Percentiles rank a stretch among this genome's conserved stretches.
Conservation (phyloP, 768 basidiomycete genomes). For the Boletus reticuloceps region DNA sequence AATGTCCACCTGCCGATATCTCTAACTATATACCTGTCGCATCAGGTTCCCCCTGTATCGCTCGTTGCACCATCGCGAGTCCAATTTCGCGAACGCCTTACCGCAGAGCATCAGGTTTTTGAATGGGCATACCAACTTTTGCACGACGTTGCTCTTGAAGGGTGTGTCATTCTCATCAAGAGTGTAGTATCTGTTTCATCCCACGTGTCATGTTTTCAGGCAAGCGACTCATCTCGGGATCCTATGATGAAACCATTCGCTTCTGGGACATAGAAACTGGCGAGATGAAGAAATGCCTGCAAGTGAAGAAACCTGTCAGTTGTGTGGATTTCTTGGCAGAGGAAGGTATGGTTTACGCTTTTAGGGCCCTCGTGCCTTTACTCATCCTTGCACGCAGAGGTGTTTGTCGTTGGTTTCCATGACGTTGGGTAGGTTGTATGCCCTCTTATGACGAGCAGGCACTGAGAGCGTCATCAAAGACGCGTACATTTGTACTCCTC, state of each 20-base stretch:
- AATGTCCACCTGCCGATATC: background rate
- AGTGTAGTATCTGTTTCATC: background rate
- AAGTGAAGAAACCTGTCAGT: constrained; percentile 87
- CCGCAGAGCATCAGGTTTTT: constrained; percentile 79
- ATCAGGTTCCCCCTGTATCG: constrained; percentile 68
- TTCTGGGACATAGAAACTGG: constrained; percentile 84
- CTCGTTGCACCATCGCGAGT: constrained; percentile 80
- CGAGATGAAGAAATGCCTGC: constrained; percentile 68
- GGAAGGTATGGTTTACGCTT: constrained; percentile 51
- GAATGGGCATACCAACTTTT: constrained; percentile 83
- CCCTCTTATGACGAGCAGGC: background rate
- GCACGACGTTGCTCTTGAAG: constrained; percentile 74
- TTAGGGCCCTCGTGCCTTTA: background rate
- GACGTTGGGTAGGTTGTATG: constrained; percentile 72
- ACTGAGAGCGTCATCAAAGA: constrained; percentile 34
- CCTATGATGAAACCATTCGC: constrained; percentile 88
- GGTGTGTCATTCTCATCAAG: constrained; percentile 24
- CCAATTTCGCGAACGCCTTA: constrained; percentile 73
- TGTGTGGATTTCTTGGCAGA: constrained; percentile 85
- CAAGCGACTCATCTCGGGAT: constrained; percentile 82
- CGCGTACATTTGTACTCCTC: constrained; percentile 89
- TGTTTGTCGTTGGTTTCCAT: constrained; percentile 90
- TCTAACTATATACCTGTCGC: background rate
- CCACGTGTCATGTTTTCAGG: constrained; percentile 33
- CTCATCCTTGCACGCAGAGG: constrained; percentile 46